Base-by-base conservation (phyloP, 1,284 basidiomycete genomes). In the Butyriboletus appendiculatus region DNA sequence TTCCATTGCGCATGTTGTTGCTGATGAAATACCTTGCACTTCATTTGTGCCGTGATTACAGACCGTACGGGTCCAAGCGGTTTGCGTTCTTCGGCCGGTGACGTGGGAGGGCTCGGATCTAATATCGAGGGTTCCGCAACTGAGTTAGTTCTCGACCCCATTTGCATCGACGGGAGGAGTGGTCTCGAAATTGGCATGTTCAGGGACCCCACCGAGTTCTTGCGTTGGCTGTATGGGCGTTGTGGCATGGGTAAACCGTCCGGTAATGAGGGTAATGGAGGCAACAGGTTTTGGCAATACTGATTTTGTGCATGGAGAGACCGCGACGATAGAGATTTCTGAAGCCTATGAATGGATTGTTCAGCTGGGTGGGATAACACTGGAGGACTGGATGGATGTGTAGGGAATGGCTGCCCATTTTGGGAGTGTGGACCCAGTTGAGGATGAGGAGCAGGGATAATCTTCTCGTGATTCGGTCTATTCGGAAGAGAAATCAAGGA, bases 1-100 rank as follows among this genome's bases (percentile, higher is more conserved):
- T 98, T 99, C 97, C 97, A 99, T 71, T 98, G 94, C 24, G 89
- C 88, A 69, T 98, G 96, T 38, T 92, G 86, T 67, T 97, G 94
- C 71, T 99, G 91, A 51, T 97, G 76, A 77, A 98, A 99, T 33
- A 98, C 88, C 73, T 99, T 98, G 83, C 96, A 98, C 71, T 96
- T 96, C 92, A 97, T 98, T 67, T 94, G 86, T n/a, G 92, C 94
- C 5, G 90, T 84, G 47, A 98, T 77, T 12, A 82, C 77, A 8
- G 90, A 85, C 20, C 83, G 86, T 28, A 88, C 81, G 1, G 92
- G 92, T 1, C 88, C 92, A 16, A 78, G 71, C 2, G 80, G 73
- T 22, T 70, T 56, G 49, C 62, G 73, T 65, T 88, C 84, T 58
- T 84, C 79, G 2, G 82, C 76, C 5, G 92, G 92, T 5, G 90